Base-by-base conservation (phyloP, 495 filamentous ascomycete species). In the Aspergillus ellipticus region DNA sequence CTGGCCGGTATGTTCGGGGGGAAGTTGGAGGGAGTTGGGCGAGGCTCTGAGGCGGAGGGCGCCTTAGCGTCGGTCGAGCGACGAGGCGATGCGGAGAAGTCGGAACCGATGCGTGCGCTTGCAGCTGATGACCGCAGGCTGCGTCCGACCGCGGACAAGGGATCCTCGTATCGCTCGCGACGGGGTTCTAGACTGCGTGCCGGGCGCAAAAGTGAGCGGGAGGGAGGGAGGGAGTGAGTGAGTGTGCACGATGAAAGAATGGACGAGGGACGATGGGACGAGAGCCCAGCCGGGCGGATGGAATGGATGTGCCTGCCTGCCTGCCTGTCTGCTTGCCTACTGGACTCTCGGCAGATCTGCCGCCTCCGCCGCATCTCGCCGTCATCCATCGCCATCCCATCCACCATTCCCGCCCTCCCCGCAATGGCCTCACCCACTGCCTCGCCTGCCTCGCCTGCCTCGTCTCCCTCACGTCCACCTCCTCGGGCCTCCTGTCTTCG, bases 381-480 rank as follows among this genome's bases (percentile, higher is more conserved):
- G 28, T 4, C 28, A 4, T 31, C 28, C 4, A 33, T 39, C 35
- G 35, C 35, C 35, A 39, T 39, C 35, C 35, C 28, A 31, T 31
- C 31, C 31, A 33, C 13, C 31, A 2, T 10, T 33, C 13, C 13
- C 31, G 10, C 7, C 22, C 48, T n/a, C 31, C 51, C 51, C 42
- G 42, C 53, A 55, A 39, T 39, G 35, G 31, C 42, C 46, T 29
- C 29, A n/a, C 45, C 8, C n/a, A n/a, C 50, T 48, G 42, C 50
- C 51, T 39, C 53, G 48, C 31, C 41, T 37, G 43, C 21, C 19
- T 51, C 46, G 50, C 62, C 35, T 42, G 17, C 33, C 10, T 29
- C 29, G 20, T 45, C 51, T 49, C 49, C 51, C 54, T 39, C 53
- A 49, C 41, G 41, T 37, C 49, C 21, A 17, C 53, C 46, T 53